Evolutionary conservation across 257 asterid genomes (phyloP).

Genomic region (Orobanche coerulescens): DNA sequence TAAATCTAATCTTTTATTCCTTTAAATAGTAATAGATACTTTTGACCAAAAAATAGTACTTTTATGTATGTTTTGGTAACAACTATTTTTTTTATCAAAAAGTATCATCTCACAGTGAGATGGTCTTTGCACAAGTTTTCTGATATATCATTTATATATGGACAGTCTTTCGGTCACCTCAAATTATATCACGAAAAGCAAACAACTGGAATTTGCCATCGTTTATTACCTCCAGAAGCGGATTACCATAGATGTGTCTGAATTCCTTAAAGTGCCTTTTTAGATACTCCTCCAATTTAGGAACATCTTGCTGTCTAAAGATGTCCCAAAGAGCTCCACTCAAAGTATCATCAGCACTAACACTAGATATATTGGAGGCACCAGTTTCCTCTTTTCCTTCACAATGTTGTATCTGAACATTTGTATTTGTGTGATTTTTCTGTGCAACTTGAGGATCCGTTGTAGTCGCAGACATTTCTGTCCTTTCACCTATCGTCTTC

Average conservation of each 20-base stretch:
- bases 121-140: no score
- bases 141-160: no score
- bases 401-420: not conserved
- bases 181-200: not conserved
- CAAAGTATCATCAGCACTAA: conserved; percentile 23
- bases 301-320: conserved; percentile 60
- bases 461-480: not conserved
- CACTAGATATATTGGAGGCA: not conserved
- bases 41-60: no score
- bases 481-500: not conserved
- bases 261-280: conserved; percentile 34
- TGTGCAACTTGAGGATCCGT: not conserved
- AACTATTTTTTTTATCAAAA: no score
- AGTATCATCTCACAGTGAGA: no score
- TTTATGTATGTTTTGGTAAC: no score
- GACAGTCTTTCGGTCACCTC: not conserved
- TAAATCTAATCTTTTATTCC: no score
- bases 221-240: conserved; percentile 38
- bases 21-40: no score
- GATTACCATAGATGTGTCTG: conserved; percentile 41
- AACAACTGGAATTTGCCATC: not conserved
- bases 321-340: conserved; percentile 79
- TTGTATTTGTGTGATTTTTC: not conserved
- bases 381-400: conserved; percentile 8
- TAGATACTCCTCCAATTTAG: conserved; percentile 49